phyloP scores from a whole-genome alignment of 768 basidiomycete genomes.

The Auriculariales sp. region DNA sequence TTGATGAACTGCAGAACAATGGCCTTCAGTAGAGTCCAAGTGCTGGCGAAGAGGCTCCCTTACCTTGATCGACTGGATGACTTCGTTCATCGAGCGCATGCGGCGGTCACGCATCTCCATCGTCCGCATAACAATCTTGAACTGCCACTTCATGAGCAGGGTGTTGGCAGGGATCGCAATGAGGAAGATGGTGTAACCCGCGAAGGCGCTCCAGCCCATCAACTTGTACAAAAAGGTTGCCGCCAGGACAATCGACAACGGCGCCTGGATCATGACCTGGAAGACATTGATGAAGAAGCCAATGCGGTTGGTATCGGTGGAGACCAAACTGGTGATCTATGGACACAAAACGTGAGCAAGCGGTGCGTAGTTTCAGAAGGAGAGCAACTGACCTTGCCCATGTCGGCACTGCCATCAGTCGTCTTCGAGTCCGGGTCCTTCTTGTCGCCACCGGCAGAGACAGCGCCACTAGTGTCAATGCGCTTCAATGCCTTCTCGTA shows the following conservation, averaged over 20 bases:
- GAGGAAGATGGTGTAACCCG: not conserved
- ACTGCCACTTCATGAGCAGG: not conserved
- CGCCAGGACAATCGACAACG: not conserved
- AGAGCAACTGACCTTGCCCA: not conserved
- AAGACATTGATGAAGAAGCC: not conserved
- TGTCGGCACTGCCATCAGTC: not conserved
- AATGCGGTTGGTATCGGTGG: not conserved
- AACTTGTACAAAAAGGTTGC: not conserved
- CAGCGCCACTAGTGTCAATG: not conserved
- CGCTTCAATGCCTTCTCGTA: constrained; percentile 1
- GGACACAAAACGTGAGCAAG: too few relatives aligned
- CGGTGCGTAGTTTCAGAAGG: too few relatives aligned
- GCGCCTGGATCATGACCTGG: not conserved
- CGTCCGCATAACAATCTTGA: not conserved
- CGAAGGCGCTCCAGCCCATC: not conserved
- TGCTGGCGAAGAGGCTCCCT: too few relatives aligned
- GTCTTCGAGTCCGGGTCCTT: not conserved
- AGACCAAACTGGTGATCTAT: not conserved
- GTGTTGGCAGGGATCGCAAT: not conserved
- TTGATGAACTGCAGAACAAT: too few relatives aligned
- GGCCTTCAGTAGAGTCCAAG: too few relatives aligned
- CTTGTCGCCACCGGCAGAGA: not conserved
- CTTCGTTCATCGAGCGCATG: not conserved
- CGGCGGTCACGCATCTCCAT: constrained; percentile 1
- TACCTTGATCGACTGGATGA: not conserved